Base-by-base conservation (phyloP, 441 rosid species). In the Erodium texanum region DNA sequence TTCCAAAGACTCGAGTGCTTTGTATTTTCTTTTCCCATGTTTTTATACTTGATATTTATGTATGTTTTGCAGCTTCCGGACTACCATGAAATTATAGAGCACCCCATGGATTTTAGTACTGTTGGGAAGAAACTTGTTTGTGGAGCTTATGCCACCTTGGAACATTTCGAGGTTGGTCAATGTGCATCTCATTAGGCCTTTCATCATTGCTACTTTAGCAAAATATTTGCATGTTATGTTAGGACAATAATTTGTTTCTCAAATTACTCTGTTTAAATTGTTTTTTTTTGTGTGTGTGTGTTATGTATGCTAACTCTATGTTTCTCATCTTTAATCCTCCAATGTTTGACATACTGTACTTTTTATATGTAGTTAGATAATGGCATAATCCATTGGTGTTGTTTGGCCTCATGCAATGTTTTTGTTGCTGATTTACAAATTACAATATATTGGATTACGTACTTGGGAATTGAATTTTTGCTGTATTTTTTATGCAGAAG, bases 71-170 rank as follows among this genome's bases (percentile, higher is more conserved):
- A 84, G 88, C 86, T 84, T 62, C 88, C 88, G 24, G 88, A 82
- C 73, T 84, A 84, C 71, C 76, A 68, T 70, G 86, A 84, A 54
- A 63, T 78, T 70, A 76, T 84, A 29, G 75, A 77, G 73, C 77
- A 81, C 70, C 86, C 86, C 7, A 84, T 84, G 88, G 88, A 84
- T 78, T 84, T 84, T 69, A 73, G 74, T 29, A 84, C 88, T 11
- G 70, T 81, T 70, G 75, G 80, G 77, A 79, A 75, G 79, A 84
- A 84, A 71, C 71, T 84, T 66, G 76, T 63, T 8, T 32, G 70
- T 58, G 82, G 82, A 62, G 81, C 68, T 19, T 84, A 81, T 69
- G 58, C 74, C 62, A 68, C 19, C 64, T 72, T 84, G 65, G 88
- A 82, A 71, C 80, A 79, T 32, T 82, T 84, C 62, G 88, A 84